Evolutionary conservation across 2,329 filamentous ascomycete genomes (phyloP).

Genomic region (Capronia epimyces): DNA sequence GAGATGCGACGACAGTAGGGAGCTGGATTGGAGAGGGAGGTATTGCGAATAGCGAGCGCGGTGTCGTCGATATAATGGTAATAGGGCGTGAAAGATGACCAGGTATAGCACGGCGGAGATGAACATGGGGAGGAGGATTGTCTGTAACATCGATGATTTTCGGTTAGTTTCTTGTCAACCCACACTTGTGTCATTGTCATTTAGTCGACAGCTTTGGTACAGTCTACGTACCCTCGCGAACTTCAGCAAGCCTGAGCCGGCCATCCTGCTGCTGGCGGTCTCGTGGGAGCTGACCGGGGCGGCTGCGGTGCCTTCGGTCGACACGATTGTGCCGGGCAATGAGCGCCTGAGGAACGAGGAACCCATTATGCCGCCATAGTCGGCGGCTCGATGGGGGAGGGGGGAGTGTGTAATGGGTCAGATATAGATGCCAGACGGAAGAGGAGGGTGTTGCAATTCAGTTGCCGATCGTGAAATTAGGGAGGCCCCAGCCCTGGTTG

Average conservation of each 20-base stretch:
- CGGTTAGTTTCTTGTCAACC: not conserved
- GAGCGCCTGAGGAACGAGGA: constrained; percentile 8
- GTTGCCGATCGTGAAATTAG: constrained; percentile 10
- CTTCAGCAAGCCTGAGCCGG: constrained; percentile 13
- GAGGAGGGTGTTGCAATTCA: not conserved
- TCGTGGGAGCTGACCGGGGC: constrained; percentile 7
- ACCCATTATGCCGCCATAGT: constrained; percentile 22
- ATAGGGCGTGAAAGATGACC: constrained; percentile 57
- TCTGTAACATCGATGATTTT: constrained; percentile 44
- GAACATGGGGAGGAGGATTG: constrained; percentile 62
- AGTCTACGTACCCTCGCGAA: constrained; percentile 17
- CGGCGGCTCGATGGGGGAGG: constrained; percentile 6
- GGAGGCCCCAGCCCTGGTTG: constrained; percentile 6
- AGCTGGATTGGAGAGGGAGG: constrained; percentile 52
- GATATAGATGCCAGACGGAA: constrained; percentile 3
- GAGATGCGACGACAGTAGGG: constrained; percentile 40
- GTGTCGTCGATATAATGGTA: constrained; percentile 66
- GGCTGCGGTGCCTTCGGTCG: constrained; percentile 7
- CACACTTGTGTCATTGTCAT: not conserved
- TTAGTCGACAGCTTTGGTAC: not conserved
- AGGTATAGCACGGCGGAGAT: constrained; percentile 67
- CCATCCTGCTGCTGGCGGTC: constrained; percentile 14
- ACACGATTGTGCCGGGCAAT: constrained; percentile 12
- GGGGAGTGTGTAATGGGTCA: not conserved
- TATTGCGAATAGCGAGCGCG: constrained; percentile 68